Base-by-base conservation (phyloP, 164 flowering plant species). In the Aristolochia californica region DNA sequence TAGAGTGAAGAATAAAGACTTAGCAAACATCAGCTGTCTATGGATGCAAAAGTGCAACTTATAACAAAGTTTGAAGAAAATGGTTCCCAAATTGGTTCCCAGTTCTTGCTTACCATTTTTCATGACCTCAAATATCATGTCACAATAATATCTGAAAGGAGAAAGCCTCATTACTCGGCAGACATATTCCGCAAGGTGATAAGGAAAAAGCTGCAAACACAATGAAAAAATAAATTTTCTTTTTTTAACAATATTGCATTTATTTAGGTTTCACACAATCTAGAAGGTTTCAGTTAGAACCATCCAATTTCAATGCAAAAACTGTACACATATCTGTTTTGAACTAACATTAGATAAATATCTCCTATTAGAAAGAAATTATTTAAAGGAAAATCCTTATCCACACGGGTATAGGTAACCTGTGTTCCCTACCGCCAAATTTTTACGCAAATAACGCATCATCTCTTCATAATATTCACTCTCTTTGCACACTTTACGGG, bases 111-210 rank as follows among this genome's bases (percentile, higher is more conserved):
- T 87, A 93, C 99, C 99, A 77, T 83, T 93, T 78, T 62, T 93
- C 99, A 93, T 93, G 62, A 90, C 99, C 72, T 93, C 99, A 67
- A 89, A 93, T 40, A 93, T 73, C 84, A 89, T 93, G 68, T 93
- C 99, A 68, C 99, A 90, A 76, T 93, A 93, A 73, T 89, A 93
- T 85, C 91, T 80, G 82, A 93, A 93, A 68, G 97, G 95, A 30
- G 99, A 93, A 40, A 93, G 62, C 74, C 99, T 80, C 99, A 90
- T 87, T 18, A 90, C 93, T 62, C 99, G 95, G 71, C 96, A 89
- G 60, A 93, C 82, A 78, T 90, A 87, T 73, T 87, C 99, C 17
- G 95, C 88, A 69, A 90, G 97, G 70, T 94, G 99, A 71, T 94
- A 94, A 13, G 99, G 99, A 72, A 87, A 94, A 48, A 94, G 73